A percentile compares a stretch with the other conserved stretches of the same genome.
These are phyloP conservation scores for Panaeolus papilionaceus DNA, from an alignment of 768 basidiomycete genomes.

Conservation along the genomic window DNA sequence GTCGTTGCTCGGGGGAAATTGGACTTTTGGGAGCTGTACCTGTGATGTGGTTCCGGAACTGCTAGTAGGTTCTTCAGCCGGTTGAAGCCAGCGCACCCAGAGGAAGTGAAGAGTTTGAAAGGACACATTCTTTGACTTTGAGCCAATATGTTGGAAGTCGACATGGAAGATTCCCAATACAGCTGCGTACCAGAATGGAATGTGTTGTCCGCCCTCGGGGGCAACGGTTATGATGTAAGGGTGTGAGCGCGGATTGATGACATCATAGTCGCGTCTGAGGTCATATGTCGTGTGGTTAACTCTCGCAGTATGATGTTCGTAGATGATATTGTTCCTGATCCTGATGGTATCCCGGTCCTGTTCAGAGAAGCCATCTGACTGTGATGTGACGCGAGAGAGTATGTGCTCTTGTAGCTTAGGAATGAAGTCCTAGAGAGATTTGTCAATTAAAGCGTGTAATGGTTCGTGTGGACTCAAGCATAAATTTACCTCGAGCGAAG, in stretches of 20 bases:
- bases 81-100: constrained; percentile 43
- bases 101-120: constrained; percentile 24
- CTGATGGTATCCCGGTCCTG: constrained; percentile 28
- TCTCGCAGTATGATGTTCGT: constrained; percentile 24
- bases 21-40: constrained; percentile 49
- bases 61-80: constrained; percentile 29
- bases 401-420: too few relatives aligned
- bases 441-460: too few relatives aligned
- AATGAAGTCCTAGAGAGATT: too few relatives aligned
- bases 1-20: constrained; percentile 37
- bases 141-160: neutral
- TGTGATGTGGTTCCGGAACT: constrained; percentile 34
- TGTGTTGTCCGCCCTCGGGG: constrained; percentile 27
- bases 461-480: neutral
- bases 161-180: constrained; percentile 30
- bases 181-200: constrained; percentile 40
- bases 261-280: constrained; percentile 46
- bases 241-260: constrained; percentile 43
- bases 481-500: neutral
- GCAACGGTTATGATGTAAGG: constrained; percentile 40
- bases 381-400: too few relatives aligned
- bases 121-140: neutral
- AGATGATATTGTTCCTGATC: constrained; percentile 25
- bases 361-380: neutral
- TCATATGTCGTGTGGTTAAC: constrained; percentile 42